Evolutionary conservation across 371 early-diverging fungal genomes (phyloP).

Genomic region (Rhizopus stolonifer): DNA sequence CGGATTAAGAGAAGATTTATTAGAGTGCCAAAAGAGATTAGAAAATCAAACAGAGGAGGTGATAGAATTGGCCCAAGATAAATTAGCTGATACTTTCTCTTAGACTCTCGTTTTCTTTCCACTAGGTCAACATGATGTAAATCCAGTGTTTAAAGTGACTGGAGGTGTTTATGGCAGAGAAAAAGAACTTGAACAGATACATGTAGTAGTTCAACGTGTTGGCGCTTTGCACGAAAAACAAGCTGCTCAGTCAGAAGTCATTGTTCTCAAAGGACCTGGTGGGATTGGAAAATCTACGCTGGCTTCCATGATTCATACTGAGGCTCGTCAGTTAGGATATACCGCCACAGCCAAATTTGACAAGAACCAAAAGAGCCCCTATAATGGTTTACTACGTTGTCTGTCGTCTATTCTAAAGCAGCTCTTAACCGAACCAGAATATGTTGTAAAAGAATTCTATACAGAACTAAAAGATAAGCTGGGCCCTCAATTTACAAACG

Average conservation of each 20-base stretch:
- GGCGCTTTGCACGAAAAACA: constrained; percentile 14
- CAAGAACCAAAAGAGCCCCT: constrained; percentile 42
- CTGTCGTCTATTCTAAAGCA: constrained; percentile 42
- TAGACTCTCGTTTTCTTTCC: constrained; percentile 40
- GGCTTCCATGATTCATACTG: constrained; percentile 28
- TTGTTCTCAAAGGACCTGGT: constrained; percentile 40
- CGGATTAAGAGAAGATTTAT: constrained; percentile 54
- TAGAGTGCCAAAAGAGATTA: constrained; percentile 46
- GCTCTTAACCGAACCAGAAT: constrained; percentile 42
- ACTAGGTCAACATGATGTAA: constrained; percentile 37
- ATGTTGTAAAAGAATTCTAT: constrained; percentile 40
- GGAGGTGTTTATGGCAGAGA: constrained; percentile 36
- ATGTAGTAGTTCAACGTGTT: constrained; percentile 25
- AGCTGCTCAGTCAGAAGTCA: constrained; percentile 13
- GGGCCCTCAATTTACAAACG: constrained; percentile 43
- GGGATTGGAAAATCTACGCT: constrained; percentile 47
- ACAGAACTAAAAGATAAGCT: constrained; percentile 34
- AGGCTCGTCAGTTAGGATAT: constrained; percentile 43
- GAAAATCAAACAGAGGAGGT: constrained; percentile 13
- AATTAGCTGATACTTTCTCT: not conserved
- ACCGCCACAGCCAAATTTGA: constrained; percentile 47
- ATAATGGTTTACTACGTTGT: constrained; percentile 41
- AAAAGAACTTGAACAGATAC: constrained; percentile 35
- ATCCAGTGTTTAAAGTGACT: constrained; percentile 45
- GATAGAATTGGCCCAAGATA: no score